These are phyloP conservation scores for Mercurialis annua DNA, from an alignment of 345 rosid species.

Conservation along the genomic window DNA sequence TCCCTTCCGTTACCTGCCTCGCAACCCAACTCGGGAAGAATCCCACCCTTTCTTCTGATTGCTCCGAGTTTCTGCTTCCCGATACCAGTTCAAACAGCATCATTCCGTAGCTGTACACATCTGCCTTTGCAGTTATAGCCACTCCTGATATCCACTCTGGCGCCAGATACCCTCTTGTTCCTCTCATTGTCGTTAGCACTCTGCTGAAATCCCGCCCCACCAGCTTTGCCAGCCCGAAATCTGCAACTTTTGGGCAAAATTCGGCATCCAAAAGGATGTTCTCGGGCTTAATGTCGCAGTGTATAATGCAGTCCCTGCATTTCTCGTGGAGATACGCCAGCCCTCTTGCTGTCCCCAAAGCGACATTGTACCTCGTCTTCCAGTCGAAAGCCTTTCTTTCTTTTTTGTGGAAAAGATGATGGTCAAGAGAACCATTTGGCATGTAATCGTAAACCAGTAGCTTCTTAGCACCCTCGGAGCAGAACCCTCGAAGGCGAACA, in stretches of 20 bases:
- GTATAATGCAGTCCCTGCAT: constrained; percentile 84
- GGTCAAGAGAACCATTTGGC: constrained; percentile 71
- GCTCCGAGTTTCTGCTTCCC: constrained; percentile 70
- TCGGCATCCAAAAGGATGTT: constrained; percentile 72
- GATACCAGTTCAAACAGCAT: constrained; percentile 77
- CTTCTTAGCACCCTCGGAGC: constrained; percentile 61
- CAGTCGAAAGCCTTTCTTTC: constrained; percentile 43
- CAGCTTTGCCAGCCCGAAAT: constrained; percentile 83
- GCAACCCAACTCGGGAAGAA: constrained; percentile 72
- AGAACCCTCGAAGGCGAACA: constrained; percentile 80
- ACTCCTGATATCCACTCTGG: constrained; percentile 92
- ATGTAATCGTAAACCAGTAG: constrained; percentile 72
- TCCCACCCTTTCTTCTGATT: constrained; percentile 40
- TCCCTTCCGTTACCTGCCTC: constrained; percentile 38
- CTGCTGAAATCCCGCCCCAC: constrained; percentile 80
- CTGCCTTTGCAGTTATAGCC: constrained; percentile 74
- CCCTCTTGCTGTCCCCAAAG: constrained; percentile 79
- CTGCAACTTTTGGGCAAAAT: constrained; percentile 73
- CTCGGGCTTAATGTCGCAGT: constrained; percentile 85
- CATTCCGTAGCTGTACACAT: constrained; percentile 91
- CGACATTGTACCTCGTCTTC: constrained; percentile 59
- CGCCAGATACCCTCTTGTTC: constrained; percentile 88
- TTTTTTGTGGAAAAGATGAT: constrained; percentile 42
- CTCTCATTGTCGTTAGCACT: constrained; percentile 77
- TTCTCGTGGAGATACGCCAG: constrained; percentile 73